Conservation (phyloP, 1,139 yeast genomes). For the Kluyveromyces sp. region DNA sequence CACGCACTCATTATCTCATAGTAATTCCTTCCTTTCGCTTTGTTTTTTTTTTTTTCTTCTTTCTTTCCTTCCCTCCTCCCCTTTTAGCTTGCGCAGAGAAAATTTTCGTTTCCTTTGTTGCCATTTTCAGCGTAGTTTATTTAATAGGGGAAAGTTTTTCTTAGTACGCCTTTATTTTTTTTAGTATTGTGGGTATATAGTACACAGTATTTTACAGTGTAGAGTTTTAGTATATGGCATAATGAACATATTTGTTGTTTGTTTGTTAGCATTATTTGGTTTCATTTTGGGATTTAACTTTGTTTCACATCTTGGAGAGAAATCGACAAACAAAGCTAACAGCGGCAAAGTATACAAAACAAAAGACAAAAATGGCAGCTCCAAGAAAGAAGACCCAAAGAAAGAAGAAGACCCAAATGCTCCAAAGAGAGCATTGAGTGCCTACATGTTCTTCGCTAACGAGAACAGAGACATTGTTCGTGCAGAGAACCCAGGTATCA, state of each 20-base stretch:
- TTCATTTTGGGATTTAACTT: too few relatives aligned
- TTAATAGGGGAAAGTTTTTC: not conserved
- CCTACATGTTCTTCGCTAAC: slow-evolving; percentile 98
- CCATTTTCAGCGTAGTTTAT: not conserved
- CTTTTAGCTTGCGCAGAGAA: not conserved
- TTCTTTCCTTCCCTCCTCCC: not conserved
- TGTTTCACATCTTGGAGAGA: not conserved
- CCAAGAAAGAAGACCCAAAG: slow-evolving; percentile 32
- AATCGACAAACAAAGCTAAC: not conserved
- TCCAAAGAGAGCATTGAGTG: slow-evolving; percentile 96
- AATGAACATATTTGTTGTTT: too few relatives aligned
- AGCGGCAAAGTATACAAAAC: not conserved
- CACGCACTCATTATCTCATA: too few relatives aligned
- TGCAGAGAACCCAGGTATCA: slow-evolving; percentile 88
- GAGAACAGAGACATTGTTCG: slow-evolving; percentile 93
- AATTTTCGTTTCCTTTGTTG: not conserved
- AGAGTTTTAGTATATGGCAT: not conserved
- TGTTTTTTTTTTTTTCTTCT: too few relatives aligned
- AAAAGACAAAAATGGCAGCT: slow-evolving; percentile 31
- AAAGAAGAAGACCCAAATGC: slow-evolving; percentile 80
- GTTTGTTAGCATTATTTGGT: too few relatives aligned
- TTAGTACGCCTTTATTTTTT: not conserved
- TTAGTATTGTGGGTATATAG: too few relatives aligned
- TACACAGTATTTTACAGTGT: not conserved
- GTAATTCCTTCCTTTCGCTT: too few relatives aligned